These are phyloP conservation scores for Mesotaenium endlicherianum DNA, from an alignment of 139 green algal genomes.

Conservation along the genomic window DNA sequence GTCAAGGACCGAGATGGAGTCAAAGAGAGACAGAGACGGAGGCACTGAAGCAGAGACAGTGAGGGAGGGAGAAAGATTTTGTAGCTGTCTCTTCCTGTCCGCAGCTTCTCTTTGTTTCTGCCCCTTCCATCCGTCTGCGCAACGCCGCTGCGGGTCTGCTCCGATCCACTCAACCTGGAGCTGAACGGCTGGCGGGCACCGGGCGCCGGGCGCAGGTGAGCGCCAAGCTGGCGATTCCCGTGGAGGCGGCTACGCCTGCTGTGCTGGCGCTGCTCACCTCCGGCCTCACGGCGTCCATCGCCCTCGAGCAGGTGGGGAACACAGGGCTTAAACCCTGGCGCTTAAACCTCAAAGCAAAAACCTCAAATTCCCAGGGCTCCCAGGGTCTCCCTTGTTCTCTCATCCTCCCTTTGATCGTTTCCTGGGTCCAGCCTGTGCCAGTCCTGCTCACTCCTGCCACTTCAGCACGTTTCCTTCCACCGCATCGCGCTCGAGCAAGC, in stretches of 20 bases:
- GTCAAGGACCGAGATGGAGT: neutral
- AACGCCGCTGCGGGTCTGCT: too few relatives aligned
- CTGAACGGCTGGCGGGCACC: too few relatives aligned
- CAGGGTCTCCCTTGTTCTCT: neutral
- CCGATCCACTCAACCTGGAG: too few relatives aligned
- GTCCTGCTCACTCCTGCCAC: neutral
- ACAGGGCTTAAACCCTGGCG: too few relatives aligned
- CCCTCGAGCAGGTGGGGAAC: constrained; percentile 26
- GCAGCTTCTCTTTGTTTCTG: too few relatives aligned
- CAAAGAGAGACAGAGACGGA: neutral
- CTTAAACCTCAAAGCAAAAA: too few relatives aligned
- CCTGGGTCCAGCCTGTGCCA: neutral
- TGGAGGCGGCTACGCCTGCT: constrained; percentile 64
- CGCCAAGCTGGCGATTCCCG: constrained; percentile 41
- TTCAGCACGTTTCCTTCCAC: neutral
- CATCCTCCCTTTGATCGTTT: neutral
- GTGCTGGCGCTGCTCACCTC: constrained; percentile 77
- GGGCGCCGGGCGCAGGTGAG: too few relatives aligned
- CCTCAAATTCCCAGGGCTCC: neutral
- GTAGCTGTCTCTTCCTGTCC: too few relatives aligned
- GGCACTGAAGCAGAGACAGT: neutral
- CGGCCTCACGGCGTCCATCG: constrained; percentile 84
- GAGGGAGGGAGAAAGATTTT: neutral
- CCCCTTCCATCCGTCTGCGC: too few relatives aligned
- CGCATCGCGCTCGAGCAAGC: neutral